These are phyloP conservation scores for Pichia cactophila DNA, from an alignment of 1,139 yeast genomes.

Conservation along the genomic window DNA sequence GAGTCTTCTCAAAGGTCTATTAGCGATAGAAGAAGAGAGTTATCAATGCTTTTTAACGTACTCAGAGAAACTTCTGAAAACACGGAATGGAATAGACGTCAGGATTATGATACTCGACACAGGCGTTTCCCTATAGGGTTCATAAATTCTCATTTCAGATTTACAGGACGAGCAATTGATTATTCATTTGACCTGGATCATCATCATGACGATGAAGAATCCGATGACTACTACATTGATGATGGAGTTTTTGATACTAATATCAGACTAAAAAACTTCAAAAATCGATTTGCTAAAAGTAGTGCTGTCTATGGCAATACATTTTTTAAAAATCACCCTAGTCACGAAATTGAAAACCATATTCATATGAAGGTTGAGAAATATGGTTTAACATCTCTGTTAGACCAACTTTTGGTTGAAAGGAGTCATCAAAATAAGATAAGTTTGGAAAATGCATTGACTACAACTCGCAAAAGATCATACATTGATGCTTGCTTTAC, in stretches of 20 bases:
- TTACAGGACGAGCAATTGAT: not conserved
- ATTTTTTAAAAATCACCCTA: conserved; percentile 22
- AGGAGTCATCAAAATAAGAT: conserved; percentile 8
- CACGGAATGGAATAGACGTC: not conserved
- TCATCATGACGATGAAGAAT: not conserved
- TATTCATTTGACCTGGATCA: not conserved
- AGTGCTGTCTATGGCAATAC: conserved; percentile 9
- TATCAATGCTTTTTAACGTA: not conserved
- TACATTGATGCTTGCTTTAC: conserved; percentile 11
- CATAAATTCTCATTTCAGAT: not conserved
- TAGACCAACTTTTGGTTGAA: conserved; percentile 21
- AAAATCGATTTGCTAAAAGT: not conserved
- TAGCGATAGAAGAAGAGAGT: not conserved
- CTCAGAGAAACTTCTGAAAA: not conserved
- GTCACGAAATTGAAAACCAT: conserved; percentile 17
- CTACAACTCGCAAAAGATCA: conserved; percentile 11
- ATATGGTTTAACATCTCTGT: conserved; percentile 19
- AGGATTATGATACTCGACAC: not conserved
- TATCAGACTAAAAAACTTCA: not conserved
- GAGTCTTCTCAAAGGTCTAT: not conserved
- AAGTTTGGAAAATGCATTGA: not conserved
- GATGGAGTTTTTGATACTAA: not conserved
- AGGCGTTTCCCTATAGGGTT: not conserved
- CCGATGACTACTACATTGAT: not conserved
- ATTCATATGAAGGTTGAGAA: conserved; percentile 16